Base-by-base conservation (phyloP, 805 yeast species). In the Martiniozyma abietophila region DNA sequence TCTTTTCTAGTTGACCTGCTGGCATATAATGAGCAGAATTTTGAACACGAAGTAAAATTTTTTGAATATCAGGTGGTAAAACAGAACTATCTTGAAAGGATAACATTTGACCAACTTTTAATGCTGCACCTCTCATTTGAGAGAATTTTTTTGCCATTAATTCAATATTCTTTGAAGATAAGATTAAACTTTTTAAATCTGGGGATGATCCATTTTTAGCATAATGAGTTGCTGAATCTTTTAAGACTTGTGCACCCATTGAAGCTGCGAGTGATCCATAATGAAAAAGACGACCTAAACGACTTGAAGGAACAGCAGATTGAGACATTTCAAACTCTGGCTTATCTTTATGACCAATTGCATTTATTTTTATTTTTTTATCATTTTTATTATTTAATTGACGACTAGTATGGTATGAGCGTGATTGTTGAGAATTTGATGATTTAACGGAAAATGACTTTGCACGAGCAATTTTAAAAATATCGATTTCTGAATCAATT, bases 1-100 rank as follows among this genome's bases (percentile, higher is more conserved):
- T 84, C 36, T 71, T 67, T 45, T 85, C 85, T 34, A 92, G 64
- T 59, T 92, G 98, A 21, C 81, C 73, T 4, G 80, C 80, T 11
- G 98, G 98, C 97, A 92, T 92, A 62, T 83, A 92, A 57, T 89
- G 86, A 5, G 98, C 97, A 49, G 80, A 76, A 54, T 86, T 89
- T 59, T 92, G 98, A 2, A 92, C 96, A 21, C 86, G 65, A 32
- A 83, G 61, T 46, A 92, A 61, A 27, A 89, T 75, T 46, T 76
- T 73, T 48, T 85, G 94, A 38, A 92, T 71, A 49, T 88, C 96
- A 27, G 69, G 67, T 1, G 98, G 97, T 27, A 89, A 60, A 22
- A 89, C 74, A 20, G 82, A 69, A 40, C 80, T 76, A 54, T 89
- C 97, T 58, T 92, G 98, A 56, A 92, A 89, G 2, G 96, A 84